Conservation (phyloP, 768 basidiomycete species). For the Podaxis sp. region DNA sequence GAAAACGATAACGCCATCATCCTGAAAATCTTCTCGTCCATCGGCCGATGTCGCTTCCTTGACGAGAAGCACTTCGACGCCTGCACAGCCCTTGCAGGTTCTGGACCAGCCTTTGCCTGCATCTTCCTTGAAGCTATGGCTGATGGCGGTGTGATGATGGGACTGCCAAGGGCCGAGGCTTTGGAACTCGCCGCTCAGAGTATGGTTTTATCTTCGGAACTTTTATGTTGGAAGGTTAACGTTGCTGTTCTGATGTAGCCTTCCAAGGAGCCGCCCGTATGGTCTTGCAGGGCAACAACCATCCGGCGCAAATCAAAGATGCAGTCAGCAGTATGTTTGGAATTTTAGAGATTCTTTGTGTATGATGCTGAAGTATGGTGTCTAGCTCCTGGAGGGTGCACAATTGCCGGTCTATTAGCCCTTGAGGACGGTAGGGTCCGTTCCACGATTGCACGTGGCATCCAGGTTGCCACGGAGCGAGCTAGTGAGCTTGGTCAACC, state of each 20-base stretch:
- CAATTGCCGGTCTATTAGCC: slow-evolving; percentile 93
- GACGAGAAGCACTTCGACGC: slow-evolving; percentile 99
- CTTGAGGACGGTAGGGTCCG: slow-evolving; percentile 93
- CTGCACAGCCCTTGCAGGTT: slow-evolving; percentile 93
- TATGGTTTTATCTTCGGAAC: slow-evolving; percentile 35
- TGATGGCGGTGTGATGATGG: slow-evolving; percentile 99
- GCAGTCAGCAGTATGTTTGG: slow-evolving; percentile 86
- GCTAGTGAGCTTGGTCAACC: slow-evolving; percentile 85
- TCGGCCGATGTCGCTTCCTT: slow-evolving; percentile 92
- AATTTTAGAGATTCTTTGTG: background rate
- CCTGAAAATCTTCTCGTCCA: slow-evolving; percentile 93
- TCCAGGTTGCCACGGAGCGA: slow-evolving; percentile 90
- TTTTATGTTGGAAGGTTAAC: background rate
- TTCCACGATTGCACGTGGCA: slow-evolving; percentile 92
- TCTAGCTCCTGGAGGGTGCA: slow-evolving; percentile 94
- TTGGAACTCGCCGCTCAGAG: slow-evolving; percentile 95
- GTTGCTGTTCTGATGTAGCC: slow-evolving; percentile 46
- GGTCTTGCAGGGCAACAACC: slow-evolving; percentile 84
- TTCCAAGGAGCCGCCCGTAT: slow-evolving; percentile 96
- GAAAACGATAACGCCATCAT: slow-evolving; percentile 72
- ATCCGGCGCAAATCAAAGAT: slow-evolving; percentile 97
- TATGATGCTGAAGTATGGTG: background rate
- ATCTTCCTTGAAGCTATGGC: slow-evolving; percentile 98
- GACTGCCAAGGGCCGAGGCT: slow-evolving; percentile 89
- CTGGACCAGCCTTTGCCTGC: slow-evolving; percentile 96